Evolutionary conservation across 805 yeast species (phyloP), one percentile per base, ranked within the genome.

Genomic region (Zygoascus biomembranicola): DNA sequence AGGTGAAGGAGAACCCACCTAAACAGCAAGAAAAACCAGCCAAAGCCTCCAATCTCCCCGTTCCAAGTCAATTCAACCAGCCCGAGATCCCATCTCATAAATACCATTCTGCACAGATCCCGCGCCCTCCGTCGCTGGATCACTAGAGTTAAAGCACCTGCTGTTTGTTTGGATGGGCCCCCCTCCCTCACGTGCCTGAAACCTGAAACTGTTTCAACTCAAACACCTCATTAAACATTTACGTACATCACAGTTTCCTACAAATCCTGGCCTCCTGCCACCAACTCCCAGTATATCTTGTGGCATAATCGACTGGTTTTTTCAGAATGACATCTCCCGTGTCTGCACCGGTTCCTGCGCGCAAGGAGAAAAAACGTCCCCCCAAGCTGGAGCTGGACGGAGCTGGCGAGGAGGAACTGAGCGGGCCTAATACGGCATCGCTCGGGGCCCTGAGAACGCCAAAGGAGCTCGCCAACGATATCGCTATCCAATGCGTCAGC

Each of bases 401-500:
- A 28, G 35, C 16, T 48, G n/a, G 39, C 47, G 20, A 19, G 19
- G 31, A 20, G 9, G 51, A 4, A 13, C 51, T 13, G 13, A 18
- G 37, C 5, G 47, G 47, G 14, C 47, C 47, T 42, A 49, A 39
- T n/a, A 32, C 52, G 16, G 48, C 47, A 11, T 47, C 49, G 32
- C 39, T 26, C 8, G 28, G 31, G n/a, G 14, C 51, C 8, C 52
- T 54, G 42, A 26, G 58, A 19, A 59, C 64, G 9, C 62, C 68
- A 2, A 61, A 60, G 42, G 67, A 65, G 32, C 61, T 65, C 18
- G 65, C 62, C 32, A 62, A 63, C 50, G 67, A 61, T 37, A 60
- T 65, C 23, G 67, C 67, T 19, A 50, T 65, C 35, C 67, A 65
- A 47, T 65, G 68, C 49, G 65, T 65, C 32, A 62, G 66, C 10